Evolutionary conservation across 495 filamentous ascomycete species (phyloP).

Genomic region (Niebla homalea): DNA sequence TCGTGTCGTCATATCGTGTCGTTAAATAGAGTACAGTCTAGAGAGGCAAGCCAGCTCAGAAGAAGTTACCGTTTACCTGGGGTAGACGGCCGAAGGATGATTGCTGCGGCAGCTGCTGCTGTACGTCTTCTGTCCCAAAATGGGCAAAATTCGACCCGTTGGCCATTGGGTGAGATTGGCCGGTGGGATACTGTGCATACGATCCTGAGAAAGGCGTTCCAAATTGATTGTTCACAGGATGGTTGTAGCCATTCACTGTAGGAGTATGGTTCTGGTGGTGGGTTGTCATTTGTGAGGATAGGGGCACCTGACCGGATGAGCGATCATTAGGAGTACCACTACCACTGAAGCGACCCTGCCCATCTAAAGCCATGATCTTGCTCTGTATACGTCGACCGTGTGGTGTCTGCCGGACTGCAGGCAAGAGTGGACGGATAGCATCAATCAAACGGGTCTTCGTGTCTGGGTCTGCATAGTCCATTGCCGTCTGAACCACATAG

Average conservation of each 20-base stretch:
- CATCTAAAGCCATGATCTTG: slow-evolving; percentile 52
- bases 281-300: slow-evolving; percentile 12
- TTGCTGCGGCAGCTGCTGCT: slow-evolving; percentile 14
- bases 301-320: slow-evolving; percentile 15
- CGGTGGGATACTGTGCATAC: slow-evolving; percentile 7
- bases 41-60: slow-evolving; percentile 3
- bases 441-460: slow-evolving; percentile 66
- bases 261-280: slow-evolving; percentile 4
- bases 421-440: slow-evolving; percentile 67
- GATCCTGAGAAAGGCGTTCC: slow-evolving; percentile 3
- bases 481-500: slow-evolving; percentile 93
- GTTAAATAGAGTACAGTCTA: slow-evolving; percentile 11
- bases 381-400: slow-evolving; percentile 84
- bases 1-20: slow-evolving; percentile 6
- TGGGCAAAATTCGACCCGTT: slow-evolving; percentile 12
- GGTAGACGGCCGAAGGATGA: slow-evolving; percentile 14
- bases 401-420: slow-evolving; percentile 70
- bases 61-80: slow-evolving; percentile 17
- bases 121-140: slow-evolving; percentile 7
- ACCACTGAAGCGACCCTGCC: slow-evolving; percentile 17
- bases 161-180: slow-evolving; percentile 10
- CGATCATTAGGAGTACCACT: slow-evolving; percentile 16
- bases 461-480: slow-evolving; percentile 65
- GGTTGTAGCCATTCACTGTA: slow-evolving; percentile 9
- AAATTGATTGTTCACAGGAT: slow-evolving; percentile 7